A percentile compares a stretch with the other conserved stretches of the same genome.
phyloP scores from a whole-genome alignment of 805 yeast genomes.

The Lachancea waltii region DNA sequence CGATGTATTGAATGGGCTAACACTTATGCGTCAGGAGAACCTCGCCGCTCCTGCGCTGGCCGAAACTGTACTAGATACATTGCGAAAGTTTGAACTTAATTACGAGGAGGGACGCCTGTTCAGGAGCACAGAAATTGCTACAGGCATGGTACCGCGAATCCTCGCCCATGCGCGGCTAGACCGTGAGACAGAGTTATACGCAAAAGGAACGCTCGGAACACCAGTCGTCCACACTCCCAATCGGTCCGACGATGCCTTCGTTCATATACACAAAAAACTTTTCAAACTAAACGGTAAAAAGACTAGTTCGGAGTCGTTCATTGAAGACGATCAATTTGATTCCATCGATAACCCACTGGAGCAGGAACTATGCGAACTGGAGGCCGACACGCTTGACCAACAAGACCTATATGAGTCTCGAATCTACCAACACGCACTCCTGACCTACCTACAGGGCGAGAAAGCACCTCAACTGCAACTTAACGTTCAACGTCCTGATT shows the following conservation, averaged over 20 bases:
- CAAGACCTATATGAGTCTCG: slow-evolving; percentile 16
- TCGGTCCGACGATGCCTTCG: neutral
- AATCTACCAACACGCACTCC: slow-evolving; percentile 13
- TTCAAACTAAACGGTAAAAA: slow-evolving; percentile 8
- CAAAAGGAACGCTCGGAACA: neutral
- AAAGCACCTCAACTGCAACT: neutral
- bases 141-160: slow-evolving; percentile 6
- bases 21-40: slow-evolving; percentile 13
- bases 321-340: slow-evolving; percentile 15
- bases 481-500: neutral
- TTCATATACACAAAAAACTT: slow-evolving; percentile 12
- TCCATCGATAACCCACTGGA: slow-evolving; percentile 24
- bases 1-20: slow-evolving; percentile 10
- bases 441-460: slow-evolving; percentile 6
- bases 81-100: slow-evolving; percentile 21
- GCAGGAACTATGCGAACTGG: slow-evolving; percentile 22
- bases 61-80: slow-evolving; percentile 16
- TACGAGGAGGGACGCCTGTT: slow-evolving; percentile 23
- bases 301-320: slow-evolving; percentile 6
- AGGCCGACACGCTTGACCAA: slow-evolving; percentile 14
- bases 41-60: slow-evolving; percentile 16
- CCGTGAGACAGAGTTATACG: slow-evolving; percentile 2
- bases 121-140: slow-evolving; percentile 14
- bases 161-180: slow-evolving; percentile 4
- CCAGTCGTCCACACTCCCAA: too few species aligned